Evolutionary conservation across 2,329 filamentous ascomycete species (phyloP).

Genomic region (Onygenales sp.): DNA sequence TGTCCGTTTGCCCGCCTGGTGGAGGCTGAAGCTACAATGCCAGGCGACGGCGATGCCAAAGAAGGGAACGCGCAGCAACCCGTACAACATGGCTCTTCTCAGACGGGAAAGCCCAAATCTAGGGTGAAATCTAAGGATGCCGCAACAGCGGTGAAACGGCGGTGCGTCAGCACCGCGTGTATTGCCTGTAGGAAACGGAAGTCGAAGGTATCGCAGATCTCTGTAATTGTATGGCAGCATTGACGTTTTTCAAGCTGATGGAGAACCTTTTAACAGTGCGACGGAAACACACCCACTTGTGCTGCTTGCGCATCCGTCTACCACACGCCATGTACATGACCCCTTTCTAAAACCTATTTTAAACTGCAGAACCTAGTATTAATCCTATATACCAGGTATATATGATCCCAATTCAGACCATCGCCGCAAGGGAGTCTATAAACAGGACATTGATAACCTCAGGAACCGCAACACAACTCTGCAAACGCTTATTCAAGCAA

Average conservation of each 20-base stretch:
- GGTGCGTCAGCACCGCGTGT: conserved; percentile 77
- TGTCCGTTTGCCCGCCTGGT: neutral
- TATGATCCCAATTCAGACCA: conserved; percentile 97
- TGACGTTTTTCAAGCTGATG: neutral
- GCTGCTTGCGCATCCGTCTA: conserved; percentile 96
- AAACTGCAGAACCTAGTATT: neutral
- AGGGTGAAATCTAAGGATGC: conserved; percentile 20
- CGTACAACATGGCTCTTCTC: neutral
- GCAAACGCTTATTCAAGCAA: conserved; percentile 85
- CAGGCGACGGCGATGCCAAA: neutral
- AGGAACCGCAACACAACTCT: conserved; percentile 81
- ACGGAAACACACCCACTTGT: conserved; percentile 82
- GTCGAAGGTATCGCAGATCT: conserved; percentile 46
- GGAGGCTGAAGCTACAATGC: neutral
- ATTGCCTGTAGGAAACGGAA: conserved; percentile 71
- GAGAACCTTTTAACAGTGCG: conserved; percentile 47
- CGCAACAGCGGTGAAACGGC: conserved; percentile 46
- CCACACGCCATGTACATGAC: conserved; percentile 30
- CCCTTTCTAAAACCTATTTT: neutral
- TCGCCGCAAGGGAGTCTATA: conserved; percentile 91
- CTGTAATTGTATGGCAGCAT: neutral
- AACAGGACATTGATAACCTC: conserved; percentile 80
- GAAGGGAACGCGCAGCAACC: neutral
- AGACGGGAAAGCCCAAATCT: conserved; percentile 18
- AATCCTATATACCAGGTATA: conserved; percentile 47